These are phyloP conservation scores for Rhizopogon hawkerae DNA, from an alignment of 1,284 basidiomycete species.

Conservation along the genomic window DNA sequence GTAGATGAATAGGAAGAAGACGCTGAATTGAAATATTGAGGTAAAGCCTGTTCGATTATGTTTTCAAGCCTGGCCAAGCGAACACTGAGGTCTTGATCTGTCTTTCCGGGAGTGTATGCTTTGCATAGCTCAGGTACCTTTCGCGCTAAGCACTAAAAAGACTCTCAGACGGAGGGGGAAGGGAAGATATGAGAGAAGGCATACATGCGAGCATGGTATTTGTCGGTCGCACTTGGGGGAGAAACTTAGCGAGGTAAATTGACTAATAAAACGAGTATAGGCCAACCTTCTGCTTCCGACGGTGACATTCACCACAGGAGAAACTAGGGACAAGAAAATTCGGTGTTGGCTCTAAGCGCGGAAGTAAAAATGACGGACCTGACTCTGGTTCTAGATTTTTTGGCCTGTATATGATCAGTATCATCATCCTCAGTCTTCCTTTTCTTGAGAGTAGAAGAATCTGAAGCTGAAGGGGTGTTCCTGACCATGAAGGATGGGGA, in stretches of 20 bases:
- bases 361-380: conserved; percentile 34
- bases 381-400: conserved; percentile 69
- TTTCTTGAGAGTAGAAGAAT: conserved; percentile 37
- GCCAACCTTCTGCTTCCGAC: conserved; percentile 70
- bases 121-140: conserved; percentile 80
- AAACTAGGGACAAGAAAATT: conserved; percentile 41
- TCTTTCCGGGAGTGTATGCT: conserved; percentile 76
- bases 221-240: conserved; percentile 64
- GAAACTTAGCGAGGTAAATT: conserved; percentile 14
- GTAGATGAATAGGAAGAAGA: conserved; percentile 28
- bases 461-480: conserved; percentile 15
- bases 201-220: conserved; percentile 71
- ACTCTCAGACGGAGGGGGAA: conserved; percentile 10
- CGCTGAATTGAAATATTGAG: conserved; percentile 50
- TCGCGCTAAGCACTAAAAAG: conserved; percentile 60
- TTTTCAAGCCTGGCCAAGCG: conserved; percentile 68
- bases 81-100: conserved; percentile 68
- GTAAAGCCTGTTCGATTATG: conserved; percentile 68
- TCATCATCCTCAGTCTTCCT: conserved; percentile 61
- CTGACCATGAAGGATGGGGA: conserved; percentile 18
- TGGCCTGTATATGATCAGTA: conserved; percentile 34
- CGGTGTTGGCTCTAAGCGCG: conserved; percentile 2
- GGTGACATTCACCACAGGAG: conserved; percentile 80
- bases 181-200: conserved; percentile 7
- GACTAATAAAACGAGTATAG: not conserved